These are phyloP conservation scores for Xylaria longipes DNA, from an alignment of 495 filamentous ascomycete genomes.

Conservation along the genomic window DNA sequence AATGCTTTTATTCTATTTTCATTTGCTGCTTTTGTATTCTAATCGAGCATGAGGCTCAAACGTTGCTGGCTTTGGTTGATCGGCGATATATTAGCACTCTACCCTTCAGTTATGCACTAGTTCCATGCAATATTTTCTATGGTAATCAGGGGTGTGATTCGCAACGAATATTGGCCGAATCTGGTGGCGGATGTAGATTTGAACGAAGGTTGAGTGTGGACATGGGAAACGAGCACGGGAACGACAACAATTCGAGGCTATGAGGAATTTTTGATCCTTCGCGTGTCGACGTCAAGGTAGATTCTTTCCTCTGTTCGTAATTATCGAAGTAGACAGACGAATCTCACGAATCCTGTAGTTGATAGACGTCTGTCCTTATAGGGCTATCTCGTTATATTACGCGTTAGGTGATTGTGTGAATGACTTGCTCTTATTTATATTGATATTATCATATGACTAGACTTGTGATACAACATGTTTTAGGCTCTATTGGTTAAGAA, in stretches of 20 bases:
- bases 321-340: background rate
- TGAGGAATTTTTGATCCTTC: background rate
- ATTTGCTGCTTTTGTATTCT: slow-evolving; percentile 24
- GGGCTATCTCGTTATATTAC: background rate
- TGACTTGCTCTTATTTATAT: background rate
- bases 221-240: slow-evolving; percentile 12
- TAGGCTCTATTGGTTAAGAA: background rate
- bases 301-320: slow-evolving; percentile 2
- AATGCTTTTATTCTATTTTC: slow-evolving; percentile 12
- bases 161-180: background rate
- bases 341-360: background rate
- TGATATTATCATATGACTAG: background rate
- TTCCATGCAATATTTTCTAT: slow-evolving; percentile 23
- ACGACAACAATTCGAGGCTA: background rate
- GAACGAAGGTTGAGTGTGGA: slow-evolving; percentile 1
- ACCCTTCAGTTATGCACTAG: slow-evolving; percentile 18
- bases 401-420: background rate
- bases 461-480: background rate
- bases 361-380: background rate
- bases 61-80: slow-evolving; percentile 19
- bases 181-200: slow-evolving; percentile 4
- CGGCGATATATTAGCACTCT: slow-evolving; percentile 17
- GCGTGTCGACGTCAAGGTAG: background rate
- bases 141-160: slow-evolving; percentile 1
- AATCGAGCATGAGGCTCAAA: slow-evolving; percentile 18